Conservation (phyloP, 1,284 basidiomycete genomes). For the Kalmanozyma brasiliensis region DNA sequence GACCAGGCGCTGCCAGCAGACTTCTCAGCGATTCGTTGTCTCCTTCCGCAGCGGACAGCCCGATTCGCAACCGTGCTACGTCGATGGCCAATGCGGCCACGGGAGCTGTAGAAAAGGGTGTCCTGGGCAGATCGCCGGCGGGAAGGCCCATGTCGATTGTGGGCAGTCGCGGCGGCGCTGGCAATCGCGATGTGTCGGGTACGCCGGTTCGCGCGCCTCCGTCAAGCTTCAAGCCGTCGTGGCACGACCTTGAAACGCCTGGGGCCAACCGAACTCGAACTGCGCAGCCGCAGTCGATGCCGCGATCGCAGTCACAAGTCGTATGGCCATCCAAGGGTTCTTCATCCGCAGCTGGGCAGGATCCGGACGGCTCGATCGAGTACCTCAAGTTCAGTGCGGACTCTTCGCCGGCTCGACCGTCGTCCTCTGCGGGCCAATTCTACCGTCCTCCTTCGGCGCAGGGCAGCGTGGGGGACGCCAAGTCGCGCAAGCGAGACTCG, state of each 20-base stretch:
- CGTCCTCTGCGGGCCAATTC: constrained; percentile 48
- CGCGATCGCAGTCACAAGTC: constrained; percentile 40
- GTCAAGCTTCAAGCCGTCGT: constrained; percentile 39
- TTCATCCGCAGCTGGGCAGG: background rate
- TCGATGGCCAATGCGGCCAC: constrained; percentile 36
- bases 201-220: constrained; percentile 39
- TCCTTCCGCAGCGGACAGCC: constrained; percentile 26
- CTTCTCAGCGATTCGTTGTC: constrained; percentile 10
- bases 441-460: constrained; percentile 54
- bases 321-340: constrained; percentile 20
- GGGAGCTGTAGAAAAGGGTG: constrained; percentile 38
- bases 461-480: constrained; percentile 41
- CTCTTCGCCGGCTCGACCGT: constrained; percentile 26
- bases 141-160: constrained; percentile 24
- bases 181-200: constrained; percentile 10
- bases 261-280: background rate
- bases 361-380: constrained; percentile 37
- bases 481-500: constrained; percentile 43
- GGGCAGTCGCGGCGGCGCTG: constrained; percentile 9
- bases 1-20: constrained; percentile 11
- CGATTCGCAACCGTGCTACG: constrained; percentile 39
- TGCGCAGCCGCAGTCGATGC: constrained; percentile 19
- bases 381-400: constrained; percentile 19
- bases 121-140: constrained; percentile 29
- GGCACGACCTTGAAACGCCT: constrained; percentile 35